These are phyloP conservation scores for Brassica hybrid DNA, from an alignment of 441 rosid genomes.

Conservation along the genomic window DNA sequence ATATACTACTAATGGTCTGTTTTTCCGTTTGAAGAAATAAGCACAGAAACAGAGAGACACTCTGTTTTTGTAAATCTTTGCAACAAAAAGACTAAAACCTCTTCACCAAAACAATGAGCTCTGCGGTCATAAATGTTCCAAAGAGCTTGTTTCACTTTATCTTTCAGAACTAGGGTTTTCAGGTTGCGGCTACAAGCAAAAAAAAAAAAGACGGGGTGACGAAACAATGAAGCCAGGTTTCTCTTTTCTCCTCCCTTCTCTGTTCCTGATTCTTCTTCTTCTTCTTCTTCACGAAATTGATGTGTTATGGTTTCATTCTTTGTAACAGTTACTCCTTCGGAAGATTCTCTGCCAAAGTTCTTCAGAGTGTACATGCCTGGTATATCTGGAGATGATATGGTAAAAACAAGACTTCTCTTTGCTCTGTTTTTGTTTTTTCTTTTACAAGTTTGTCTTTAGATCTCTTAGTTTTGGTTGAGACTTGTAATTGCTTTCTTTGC, in stretches of 20 bases:
- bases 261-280: neutral
- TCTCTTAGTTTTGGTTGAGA: neutral
- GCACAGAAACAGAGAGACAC: conserved; percentile 18
- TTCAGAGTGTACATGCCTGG: conserved; percentile 20
- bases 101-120: neutral
- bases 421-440: conserved; percentile 1
- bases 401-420: conserved; percentile 17
- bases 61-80: conserved; percentile 31
- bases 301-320: neutral
- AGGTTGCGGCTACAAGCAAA: neutral
- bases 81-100: conserved; percentile 8
- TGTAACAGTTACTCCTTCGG: neutral
- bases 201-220: neutral
- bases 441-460: neutral
- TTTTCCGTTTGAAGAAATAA: conserved; percentile 29
- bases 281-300: neutral
- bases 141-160: neutral
- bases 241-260: neutral
- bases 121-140: neutral
- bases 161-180: neutral
- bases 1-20: conserved; percentile 2
- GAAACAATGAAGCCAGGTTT: conserved; percentile 32
- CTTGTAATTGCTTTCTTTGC: neutral
- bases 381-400: conserved; percentile 36
- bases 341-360: conserved; percentile 16